These are phyloP conservation scores for Butyriboletus loyo DNA, from an alignment of 768 basidiomycete species.

Conservation along the genomic window DNA sequence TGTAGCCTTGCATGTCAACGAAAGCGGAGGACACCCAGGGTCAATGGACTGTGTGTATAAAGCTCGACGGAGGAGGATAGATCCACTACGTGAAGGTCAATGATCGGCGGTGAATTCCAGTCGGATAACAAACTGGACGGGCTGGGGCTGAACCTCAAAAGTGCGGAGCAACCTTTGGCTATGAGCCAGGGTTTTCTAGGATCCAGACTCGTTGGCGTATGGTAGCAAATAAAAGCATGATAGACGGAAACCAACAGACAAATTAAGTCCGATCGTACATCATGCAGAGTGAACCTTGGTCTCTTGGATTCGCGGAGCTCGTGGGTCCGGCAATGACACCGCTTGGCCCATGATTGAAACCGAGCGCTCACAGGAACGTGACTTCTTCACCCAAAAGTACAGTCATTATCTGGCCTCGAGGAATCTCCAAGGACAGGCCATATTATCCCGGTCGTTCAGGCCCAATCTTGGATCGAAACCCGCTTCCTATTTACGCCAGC, in stretches of 20 bases:
- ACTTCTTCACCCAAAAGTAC: conserved; percentile 20
- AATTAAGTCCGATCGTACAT: conserved; percentile 34
- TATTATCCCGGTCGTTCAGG: conserved; percentile 18
- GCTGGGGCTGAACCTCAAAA: conserved; percentile 19
- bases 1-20: conserved; percentile 30
- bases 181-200: conserved; percentile 24
- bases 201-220: conserved; percentile 26
- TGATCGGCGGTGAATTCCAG: conserved; percentile 28
- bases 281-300: conserved; percentile 27
- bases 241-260: conserved; percentile 24
- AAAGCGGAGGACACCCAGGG: conserved; percentile 2
- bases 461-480: conserved; percentile 32
- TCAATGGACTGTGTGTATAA: conserved; percentile 3
- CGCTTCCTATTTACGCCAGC: conserved; percentile 43
- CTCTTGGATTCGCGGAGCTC: conserved; percentile 34
- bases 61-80: conserved; percentile 5
- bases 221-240: conserved; percentile 32
- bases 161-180: conserved; percentile 12
- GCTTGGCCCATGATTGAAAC: conserved; percentile 31
- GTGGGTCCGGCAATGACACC: conserved; percentile 27
- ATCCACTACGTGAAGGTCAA: conserved; percentile 18
- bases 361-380: conserved; percentile 33
- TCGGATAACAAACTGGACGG: conserved; percentile 28
- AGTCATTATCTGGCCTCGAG: conserved; percentile 41
- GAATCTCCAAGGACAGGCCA: conserved; percentile 42